These are phyloP conservation scores for Colletotrichum tanaceti DNA, from an alignment of 2,329 filamentous ascomycete species.

Conservation along the genomic window DNA sequence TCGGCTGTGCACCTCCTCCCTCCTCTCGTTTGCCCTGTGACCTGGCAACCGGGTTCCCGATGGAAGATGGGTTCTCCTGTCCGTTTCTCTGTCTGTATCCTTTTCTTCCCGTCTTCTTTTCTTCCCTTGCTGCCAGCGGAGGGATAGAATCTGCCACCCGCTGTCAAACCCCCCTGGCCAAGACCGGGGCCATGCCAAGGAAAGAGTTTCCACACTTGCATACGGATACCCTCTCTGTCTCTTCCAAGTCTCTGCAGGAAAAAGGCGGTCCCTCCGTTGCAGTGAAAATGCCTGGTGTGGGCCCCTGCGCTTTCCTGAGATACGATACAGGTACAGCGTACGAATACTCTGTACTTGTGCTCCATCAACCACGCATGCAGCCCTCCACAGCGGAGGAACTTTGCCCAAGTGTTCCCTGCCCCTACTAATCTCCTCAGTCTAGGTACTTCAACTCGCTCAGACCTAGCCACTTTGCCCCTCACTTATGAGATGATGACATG, in stretches of 20 bases:
- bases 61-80: neutral
- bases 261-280: slow-evolving; percentile 14
- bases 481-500: neutral
- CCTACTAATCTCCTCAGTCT: neutral
- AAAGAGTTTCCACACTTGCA: neutral
- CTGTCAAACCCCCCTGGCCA: slow-evolving; percentile 30
- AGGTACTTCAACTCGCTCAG: neutral
- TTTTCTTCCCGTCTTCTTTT: neutral
- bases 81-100: too few relatives aligned
- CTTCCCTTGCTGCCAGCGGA: neutral
- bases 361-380: neutral
- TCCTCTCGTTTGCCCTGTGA: neutral
- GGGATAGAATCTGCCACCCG: slow-evolving; percentile 27
- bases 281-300: slow-evolving; percentile 22
- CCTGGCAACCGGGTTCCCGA: neutral
- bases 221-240: neutral
- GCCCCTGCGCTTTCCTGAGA: slow-evolving; percentile 5
- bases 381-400: neutral
- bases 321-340: too few relatives aligned
- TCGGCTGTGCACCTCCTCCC: neutral
- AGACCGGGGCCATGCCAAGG: neutral
- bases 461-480: slow-evolving; percentile 7
- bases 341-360: neutral
- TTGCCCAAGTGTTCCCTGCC: neutral
- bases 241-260: slow-evolving; percentile 8